Evolutionary conservation across 1,139 yeast genomes (phyloP).

Genomic region (Yamadazyma triangularis): DNA sequence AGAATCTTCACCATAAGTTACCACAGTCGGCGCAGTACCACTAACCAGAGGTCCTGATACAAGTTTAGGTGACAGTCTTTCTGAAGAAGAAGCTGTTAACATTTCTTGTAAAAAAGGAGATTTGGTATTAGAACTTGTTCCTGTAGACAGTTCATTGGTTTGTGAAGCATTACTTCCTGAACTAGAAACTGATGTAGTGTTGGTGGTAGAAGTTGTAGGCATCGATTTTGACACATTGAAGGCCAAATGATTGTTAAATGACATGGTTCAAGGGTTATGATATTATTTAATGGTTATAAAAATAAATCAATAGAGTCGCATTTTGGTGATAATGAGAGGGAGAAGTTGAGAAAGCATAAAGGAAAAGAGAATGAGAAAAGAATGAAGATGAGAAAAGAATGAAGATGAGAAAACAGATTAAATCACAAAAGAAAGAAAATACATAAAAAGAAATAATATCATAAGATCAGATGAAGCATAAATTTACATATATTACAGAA

Average conservation of each 20-base stretch:
- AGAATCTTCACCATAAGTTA: constrained; percentile 18
- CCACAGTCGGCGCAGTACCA: constrained; percentile 23
- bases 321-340: too few relatives aligned
- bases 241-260: constrained; percentile 31
- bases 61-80: constrained; percentile 1
- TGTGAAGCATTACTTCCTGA: constrained; percentile 13
- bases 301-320: too few relatives aligned
- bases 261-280: too few relatives aligned
- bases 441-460: too few relatives aligned
- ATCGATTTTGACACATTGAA: constrained; percentile 38
- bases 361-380: too few relatives aligned
- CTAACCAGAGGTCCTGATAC: constrained; percentile 10
- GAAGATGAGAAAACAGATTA: too few relatives aligned
- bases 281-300: too few relatives aligned
- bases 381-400: too few relatives aligned
- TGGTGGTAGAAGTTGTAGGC: constrained; percentile 44
- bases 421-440: too few relatives aligned
- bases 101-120: constrained; percentile 1
- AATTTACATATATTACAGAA: too few relatives aligned
- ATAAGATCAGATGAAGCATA: too few relatives aligned
- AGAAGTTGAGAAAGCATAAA: too few relatives aligned
- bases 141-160: neutral
- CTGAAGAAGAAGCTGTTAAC: neutral
- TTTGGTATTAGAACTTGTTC: constrained; percentile 5
- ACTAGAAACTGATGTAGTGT: constrained; percentile 19